Evolutionary conservation across 495 filamentous ascomycete species (phyloP).

Genomic region (Polyplosphaeria fusca): DNA sequence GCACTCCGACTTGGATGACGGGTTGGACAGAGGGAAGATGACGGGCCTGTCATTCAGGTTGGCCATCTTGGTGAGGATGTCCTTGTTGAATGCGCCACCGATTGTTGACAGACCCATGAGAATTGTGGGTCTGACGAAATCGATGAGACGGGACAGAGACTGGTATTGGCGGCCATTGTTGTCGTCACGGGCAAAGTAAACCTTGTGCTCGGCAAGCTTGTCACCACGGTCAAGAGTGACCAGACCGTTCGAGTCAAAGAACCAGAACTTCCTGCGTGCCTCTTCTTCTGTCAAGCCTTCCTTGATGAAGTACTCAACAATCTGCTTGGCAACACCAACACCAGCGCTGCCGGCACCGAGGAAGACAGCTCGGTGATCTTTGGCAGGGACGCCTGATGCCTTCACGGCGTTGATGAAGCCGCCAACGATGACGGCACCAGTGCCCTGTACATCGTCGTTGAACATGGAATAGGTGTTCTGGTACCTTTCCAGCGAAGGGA

Average conservation of each 20-base stretch:
- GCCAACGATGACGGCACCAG: constrained; percentile 88
- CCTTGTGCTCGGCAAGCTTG: constrained; percentile 92
- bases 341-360: constrained; percentile 93
- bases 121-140: constrained; percentile 89
- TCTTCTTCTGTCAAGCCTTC: constrained; percentile 90
- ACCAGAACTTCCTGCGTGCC: constrained; percentile 88
- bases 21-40: constrained; percentile 93
- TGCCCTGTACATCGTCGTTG: constrained; percentile 99
- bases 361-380: constrained; percentile 93
- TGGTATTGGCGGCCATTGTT: constrained; percentile 89
- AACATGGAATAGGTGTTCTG: constrained; percentile 86
- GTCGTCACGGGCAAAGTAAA: constrained; percentile 91
- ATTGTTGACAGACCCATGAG: constrained; percentile 93
- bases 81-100: constrained; percentile 87
- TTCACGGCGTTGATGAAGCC: constrained; percentile 95
- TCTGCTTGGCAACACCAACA: constrained; percentile 94
- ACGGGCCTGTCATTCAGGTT: constrained; percentile 77
- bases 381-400: constrained; percentile 76
- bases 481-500: constrained; percentile 88
- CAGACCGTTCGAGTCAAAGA: constrained; percentile 91
- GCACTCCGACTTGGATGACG: constrained; percentile 92
- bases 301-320: constrained; percentile 91
- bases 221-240: constrained; percentile 93
- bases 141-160: constrained; percentile 86
- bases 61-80: constrained; percentile 80